Evolutionary conservation across 108 stramenopile species (phyloP).

Genomic region (Cyclotella choctawhatcheeana): DNA sequence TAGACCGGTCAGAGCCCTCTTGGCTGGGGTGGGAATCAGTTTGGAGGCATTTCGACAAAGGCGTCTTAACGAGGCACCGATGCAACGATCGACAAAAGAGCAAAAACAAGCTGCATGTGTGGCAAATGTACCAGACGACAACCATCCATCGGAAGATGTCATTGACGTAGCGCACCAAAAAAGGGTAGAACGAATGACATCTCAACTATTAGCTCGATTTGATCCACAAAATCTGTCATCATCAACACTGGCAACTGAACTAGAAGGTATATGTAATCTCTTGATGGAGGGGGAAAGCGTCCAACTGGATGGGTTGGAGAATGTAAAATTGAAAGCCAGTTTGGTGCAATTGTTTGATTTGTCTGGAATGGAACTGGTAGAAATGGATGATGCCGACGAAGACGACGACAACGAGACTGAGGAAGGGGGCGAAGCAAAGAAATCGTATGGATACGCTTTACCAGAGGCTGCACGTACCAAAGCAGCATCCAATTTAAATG

Average conservation of each 20-base stretch:
- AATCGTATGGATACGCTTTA: conserved; percentile 68
- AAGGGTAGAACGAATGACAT: conserved; percentile 54
- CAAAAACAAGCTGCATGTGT: conserved; percentile 15
- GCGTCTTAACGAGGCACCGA: no score
- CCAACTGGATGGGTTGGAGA: conserved; percentile 74
- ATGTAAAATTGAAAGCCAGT: conserved; percentile 60
- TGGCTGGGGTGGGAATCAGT: conserved; percentile 74
- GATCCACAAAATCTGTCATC: conserved; percentile 38
- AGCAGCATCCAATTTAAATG: conserved; percentile 25
- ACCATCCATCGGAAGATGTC: conserved; percentile 11
- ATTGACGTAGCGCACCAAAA: conserved; percentile 37
- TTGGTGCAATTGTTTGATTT: conserved; percentile 64
- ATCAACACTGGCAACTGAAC: conserved; percentile 54
- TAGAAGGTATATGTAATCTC: conserved; percentile 63
- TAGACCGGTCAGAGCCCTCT: conserved; percentile 56
- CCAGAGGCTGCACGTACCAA: conserved; percentile 43
- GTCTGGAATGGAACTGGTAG: conserved; percentile 69
- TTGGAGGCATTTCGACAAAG: conserved; percentile 54
- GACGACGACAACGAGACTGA: conserved; percentile 45
- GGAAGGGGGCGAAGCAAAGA: conserved; percentile 7
- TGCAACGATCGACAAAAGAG: no score
- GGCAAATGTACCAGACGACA: not conserved
- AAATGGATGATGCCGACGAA: conserved; percentile 71
- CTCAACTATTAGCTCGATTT: conserved; percentile 55
- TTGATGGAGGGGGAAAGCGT: conserved; percentile 74